These are phyloP conservation scores for Sphagnum contortum DNA, from an alignment of 225 moss, liverwort and hornwort genomes.

Conservation along the genomic window DNA sequence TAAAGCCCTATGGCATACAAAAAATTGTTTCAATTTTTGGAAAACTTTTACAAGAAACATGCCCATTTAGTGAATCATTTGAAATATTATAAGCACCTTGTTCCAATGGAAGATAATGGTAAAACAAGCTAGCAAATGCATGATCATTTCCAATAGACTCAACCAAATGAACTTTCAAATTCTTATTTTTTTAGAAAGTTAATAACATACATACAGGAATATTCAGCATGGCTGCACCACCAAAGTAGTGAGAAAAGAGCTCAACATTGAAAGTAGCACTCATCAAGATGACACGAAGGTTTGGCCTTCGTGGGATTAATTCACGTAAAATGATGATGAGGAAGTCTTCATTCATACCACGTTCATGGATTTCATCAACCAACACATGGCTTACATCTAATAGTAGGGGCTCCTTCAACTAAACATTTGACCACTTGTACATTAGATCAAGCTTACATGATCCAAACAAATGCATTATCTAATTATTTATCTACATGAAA, in stretches of 20 bases:
- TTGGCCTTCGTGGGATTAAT: conserved; percentile 39
- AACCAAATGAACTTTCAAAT: background rate
- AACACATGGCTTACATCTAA: conserved; percentile 69
- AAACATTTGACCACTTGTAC: background rate
- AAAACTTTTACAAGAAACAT: background rate
- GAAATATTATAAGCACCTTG: no score
- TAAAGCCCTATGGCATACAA: conserved; percentile 39
- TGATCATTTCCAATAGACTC: no score
- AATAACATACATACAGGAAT: conserved; percentile 37
- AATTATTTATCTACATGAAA: no score
- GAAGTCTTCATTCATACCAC: conserved; percentile 86
- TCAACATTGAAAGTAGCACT: conserved; percentile 85
- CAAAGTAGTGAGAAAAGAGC: conserved; percentile 68
- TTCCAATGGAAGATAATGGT: no score
- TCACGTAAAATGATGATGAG: conserved; percentile 60
- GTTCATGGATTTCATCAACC: conserved; percentile 91
- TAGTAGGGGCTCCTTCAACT: conserved; percentile 65
- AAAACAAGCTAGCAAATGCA: no score
- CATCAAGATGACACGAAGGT: conserved; percentile 64
- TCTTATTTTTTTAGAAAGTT: background rate
- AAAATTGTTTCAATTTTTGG: background rate
- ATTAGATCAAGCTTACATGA: background rate
- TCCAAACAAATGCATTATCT: no score
- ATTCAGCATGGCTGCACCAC: conserved; percentile 61
- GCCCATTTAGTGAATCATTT: no score